phyloP scores from a whole-genome alignment of 495 filamentous ascomycete genomes.

The Oidiodendron maius region DNA sequence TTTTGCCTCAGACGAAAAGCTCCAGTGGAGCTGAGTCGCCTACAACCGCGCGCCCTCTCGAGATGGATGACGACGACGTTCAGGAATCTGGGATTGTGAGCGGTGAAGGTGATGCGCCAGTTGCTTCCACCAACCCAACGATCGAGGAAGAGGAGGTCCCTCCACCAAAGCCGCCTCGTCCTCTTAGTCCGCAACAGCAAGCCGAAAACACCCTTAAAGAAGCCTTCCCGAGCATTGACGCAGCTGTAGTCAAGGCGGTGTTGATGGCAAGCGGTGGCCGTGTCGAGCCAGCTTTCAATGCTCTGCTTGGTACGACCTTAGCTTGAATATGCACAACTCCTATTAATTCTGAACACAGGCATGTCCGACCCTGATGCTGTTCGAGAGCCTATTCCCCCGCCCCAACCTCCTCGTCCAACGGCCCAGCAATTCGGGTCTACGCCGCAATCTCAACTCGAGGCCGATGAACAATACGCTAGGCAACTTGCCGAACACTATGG shows the following conservation, averaged over 20 bases:
- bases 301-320: slow-evolving; percentile 64
- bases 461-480: slow-evolving; percentile 89
- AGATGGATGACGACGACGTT: slow-evolving; percentile 80
- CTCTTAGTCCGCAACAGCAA: slow-evolving; percentile 71
- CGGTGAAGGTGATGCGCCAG: slow-evolving; percentile 31
- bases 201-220: slow-evolving; percentile 86
- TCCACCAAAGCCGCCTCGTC: slow-evolving; percentile 85
- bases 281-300: slow-evolving; percentile 94
- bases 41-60: slow-evolving; percentile 73
- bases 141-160: slow-evolving; percentile 38
- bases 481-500: slow-evolving; percentile 91
- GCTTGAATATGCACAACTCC: background rate
- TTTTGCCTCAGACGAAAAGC: slow-evolving; percentile 13
- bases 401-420: slow-evolving; percentile 63
- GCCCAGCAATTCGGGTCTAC: slow-evolving; percentile 42
- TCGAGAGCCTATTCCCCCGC: slow-evolving; percentile 54
- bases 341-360: slow-evolving; percentile 41
- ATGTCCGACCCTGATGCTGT: slow-evolving; percentile 91
- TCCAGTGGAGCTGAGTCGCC: slow-evolving; percentile 60
- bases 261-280: slow-evolving; percentile 77
- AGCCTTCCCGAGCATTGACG: slow-evolving; percentile 84
- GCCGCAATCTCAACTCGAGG: slow-evolving; percentile 72
- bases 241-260: slow-evolving; percentile 79
- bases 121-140: slow-evolving; percentile 26
- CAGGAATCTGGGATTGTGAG: slow-evolving; percentile 50